Percentiles rank a stretch among this genome's conserved stretches.
Evolutionary conservation across 1,139 yeast species (phyloP).

Genomic region (Candida labiduridarum): DNA sequence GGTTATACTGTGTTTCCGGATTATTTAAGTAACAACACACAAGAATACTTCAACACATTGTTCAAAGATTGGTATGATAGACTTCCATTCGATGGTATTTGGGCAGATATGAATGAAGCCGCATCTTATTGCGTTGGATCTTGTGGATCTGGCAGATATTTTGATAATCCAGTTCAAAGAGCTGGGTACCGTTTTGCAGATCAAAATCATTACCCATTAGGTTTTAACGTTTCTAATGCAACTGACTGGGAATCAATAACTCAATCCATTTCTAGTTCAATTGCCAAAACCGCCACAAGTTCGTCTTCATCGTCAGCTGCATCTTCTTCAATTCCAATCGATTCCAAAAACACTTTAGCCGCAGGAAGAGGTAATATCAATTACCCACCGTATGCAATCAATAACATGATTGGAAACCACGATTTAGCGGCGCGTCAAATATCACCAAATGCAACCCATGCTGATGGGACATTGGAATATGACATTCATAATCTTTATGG

Average conservation of each 20-base stretch:
- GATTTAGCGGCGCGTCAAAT: conserved; percentile 31
- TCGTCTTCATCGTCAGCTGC: conserved; percentile 13
- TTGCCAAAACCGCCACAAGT: conserved; percentile 17
- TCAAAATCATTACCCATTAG: conserved; percentile 21
- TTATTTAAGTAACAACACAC: conserved; percentile 26
- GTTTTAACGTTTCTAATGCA: conserved; percentile 22
- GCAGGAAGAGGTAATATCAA: conserved; percentile 32
- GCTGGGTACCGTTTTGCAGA: conserved; percentile 18
- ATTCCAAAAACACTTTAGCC: conserved; percentile 21
- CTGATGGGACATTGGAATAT: conserved; percentile 32
- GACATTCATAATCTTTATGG: conserved; percentile 26
- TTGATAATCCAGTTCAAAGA: conserved; percentile 25
- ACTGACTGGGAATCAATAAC: conserved; percentile 21
- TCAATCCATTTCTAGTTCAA: conserved; percentile 14
- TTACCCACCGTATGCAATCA: conserved; percentile 35
- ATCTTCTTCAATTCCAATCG: conserved; percentile 16
- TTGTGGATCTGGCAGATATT: conserved; percentile 24
- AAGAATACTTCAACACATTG: conserved; percentile 26
- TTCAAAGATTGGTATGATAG: conserved; percentile 24
- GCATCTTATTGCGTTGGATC: conserved; percentile 35
- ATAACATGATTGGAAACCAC: conserved; percentile 25
- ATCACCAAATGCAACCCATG: conserved; percentile 34
- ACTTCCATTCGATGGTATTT: conserved; percentile 33
- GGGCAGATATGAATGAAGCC: conserved; percentile 41
- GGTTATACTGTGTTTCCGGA: conserved; percentile 36